Conservation (phyloP, 140 eudicot genomes). For the Anethum foeniculum region DNA sequence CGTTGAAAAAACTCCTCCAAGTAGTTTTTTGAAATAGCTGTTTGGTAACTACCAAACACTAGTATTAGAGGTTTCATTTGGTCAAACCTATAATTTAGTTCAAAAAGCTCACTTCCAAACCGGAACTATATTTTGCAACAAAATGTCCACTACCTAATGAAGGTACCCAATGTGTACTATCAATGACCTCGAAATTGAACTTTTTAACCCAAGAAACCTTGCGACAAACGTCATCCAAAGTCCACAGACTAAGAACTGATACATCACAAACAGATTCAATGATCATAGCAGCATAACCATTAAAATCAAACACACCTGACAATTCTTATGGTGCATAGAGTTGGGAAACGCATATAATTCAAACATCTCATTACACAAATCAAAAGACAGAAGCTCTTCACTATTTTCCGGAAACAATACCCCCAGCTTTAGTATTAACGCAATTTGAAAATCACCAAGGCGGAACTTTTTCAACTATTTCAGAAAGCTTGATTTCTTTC, state of each 20-base stretch:
- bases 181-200: neutral
- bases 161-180: neutral
- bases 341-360: neutral
- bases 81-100: too few relatives aligned
- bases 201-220: neutral
- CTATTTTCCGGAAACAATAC: neutral
- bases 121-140: neutral
- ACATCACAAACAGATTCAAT: neutral
- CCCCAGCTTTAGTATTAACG: neutral
- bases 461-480: too few relatives aligned
- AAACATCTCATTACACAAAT: neutral
- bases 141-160: neutral
- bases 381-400: neutral
- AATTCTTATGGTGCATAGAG: neutral
- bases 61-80: too few relatives aligned
- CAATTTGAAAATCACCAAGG: too few relatives aligned
- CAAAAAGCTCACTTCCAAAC: too few relatives aligned
- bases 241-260: neutral
- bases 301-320: neutral
- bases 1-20: too few relatives aligned
- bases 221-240: neutral
- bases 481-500: neutral
- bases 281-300: neutral
- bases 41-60: too few relatives aligned
- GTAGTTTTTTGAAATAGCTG: too few relatives aligned